Percentiles rank a stretch among this genome's conserved stretches.
These are phyloP conservation scores for Dichomitus squalens DNA, from an alignment of 1,284 basidiomycete species.

Conservation along the genomic window DNA sequence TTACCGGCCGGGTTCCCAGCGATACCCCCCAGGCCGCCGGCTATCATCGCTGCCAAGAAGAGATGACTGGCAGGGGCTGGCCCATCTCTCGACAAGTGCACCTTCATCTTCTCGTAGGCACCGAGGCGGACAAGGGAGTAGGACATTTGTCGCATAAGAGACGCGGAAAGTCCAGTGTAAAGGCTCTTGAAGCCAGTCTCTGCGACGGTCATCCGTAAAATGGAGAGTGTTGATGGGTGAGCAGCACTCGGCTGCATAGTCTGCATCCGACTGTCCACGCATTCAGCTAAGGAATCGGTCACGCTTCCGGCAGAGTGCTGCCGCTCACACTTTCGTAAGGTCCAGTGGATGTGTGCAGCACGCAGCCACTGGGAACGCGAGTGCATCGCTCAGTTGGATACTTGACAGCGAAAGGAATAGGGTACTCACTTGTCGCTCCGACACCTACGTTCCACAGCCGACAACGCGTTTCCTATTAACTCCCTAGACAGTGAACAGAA, in stretches of 20 bases:
- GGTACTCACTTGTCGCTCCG: constrained; percentile 71
- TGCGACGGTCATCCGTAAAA: constrained; percentile 58
- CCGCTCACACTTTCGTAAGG: constrained; percentile 80
- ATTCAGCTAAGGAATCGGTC: not conserved
- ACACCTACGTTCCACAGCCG: constrained; percentile 48
- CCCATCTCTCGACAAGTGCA: constrained; percentile 49
- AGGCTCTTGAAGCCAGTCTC: constrained; percentile 72
- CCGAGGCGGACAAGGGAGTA: constrained; percentile 89
- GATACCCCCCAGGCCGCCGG: constrained; percentile 80
- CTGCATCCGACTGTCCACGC: constrained; percentile 70
- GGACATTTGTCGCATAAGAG: constrained; percentile 88
- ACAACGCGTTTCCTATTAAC: not conserved
- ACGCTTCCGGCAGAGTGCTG: not conserved
- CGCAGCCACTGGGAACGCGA: constrained; percentile 68
- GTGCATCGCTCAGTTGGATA: constrained; percentile 13
- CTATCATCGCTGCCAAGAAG: constrained; percentile 65
- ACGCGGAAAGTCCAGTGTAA: constrained; percentile 84
- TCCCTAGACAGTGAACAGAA: not conserved
- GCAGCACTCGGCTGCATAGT: constrained; percentile 51
- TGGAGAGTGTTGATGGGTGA: constrained; percentile 57
- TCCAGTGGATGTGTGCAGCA: constrained; percentile 87
- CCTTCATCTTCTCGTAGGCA: constrained; percentile 80
- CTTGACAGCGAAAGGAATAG: not conserved
- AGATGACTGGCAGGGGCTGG: constrained; percentile 54
- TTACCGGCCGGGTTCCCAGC: constrained; percentile 81